These are phyloP conservation scores for Suhomyces bokatorum DNA, from an alignment of 1,139 yeast species.

Conservation along the genomic window DNA sequence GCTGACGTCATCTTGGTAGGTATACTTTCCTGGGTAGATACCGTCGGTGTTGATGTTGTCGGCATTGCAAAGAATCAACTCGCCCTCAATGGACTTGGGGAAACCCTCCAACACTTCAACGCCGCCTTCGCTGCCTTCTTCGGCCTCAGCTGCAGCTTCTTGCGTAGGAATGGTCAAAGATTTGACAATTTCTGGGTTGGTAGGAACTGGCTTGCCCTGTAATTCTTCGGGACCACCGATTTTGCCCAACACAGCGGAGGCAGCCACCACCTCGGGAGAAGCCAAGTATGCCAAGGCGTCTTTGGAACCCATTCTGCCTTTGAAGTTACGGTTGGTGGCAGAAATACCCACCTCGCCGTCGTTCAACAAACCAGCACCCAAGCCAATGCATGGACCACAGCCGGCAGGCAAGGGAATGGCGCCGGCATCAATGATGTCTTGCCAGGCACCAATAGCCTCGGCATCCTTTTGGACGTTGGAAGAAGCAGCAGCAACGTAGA, in stretches of 20 bases:
- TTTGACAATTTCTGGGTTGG: constrained; percentile 48
- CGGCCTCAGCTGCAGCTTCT: constrained; percentile 24
- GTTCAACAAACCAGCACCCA: constrained; percentile 89
- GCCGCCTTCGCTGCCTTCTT: constrained; percentile 33
- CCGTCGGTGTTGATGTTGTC: constrained; percentile 98
- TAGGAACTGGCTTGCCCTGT: constrained; percentile 53
- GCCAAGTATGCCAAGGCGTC: constrained; percentile 96
- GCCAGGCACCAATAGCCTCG: constrained; percentile 89
- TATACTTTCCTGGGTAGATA: constrained; percentile 97
- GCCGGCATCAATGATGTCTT: constrained; percentile 84
- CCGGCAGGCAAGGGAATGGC: constrained; percentile 97
- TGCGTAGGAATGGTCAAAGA: constrained; percentile 39
- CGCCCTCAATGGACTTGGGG: constrained; percentile 87
- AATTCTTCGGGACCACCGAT: constrained; percentile 93
- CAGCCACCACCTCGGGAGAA: constrained; percentile 97
- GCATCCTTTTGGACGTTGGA: constrained; percentile 92
- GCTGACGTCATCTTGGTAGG: constrained; percentile 95
- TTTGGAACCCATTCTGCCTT: constrained; percentile 98
- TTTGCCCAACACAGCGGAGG: constrained; percentile 90
- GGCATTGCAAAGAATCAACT: constrained; percentile 91
- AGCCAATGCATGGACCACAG: constrained; percentile 98
- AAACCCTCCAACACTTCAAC: constrained; percentile 84
- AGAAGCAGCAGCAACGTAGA: constrained; percentile 97
- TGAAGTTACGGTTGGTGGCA: constrained; percentile 96
- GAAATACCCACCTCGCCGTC: constrained; percentile 98